Percentiles rank a stretch among this genome's conserved stretches.
Evolutionary conservation across 371 early-diverging fungal species (phyloP).

Genomic region (Mortierella sp.): DNA sequence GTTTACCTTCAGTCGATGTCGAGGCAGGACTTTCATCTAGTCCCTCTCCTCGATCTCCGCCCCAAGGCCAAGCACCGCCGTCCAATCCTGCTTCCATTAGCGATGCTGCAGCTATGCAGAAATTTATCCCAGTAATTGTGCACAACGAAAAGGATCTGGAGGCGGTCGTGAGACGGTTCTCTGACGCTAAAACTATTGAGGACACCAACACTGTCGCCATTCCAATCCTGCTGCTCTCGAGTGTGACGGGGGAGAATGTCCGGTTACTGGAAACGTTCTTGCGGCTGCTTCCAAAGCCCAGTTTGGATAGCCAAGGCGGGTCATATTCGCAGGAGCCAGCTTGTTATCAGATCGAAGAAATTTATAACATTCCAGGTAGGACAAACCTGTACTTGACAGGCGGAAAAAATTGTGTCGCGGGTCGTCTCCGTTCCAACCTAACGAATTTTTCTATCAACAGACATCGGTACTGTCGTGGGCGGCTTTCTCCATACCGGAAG

Average conservation of each 20-base stretch:
- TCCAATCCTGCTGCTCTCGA: constrained; percentile 91
- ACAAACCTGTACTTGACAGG: too few species aligned
- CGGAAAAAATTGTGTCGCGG: too few species aligned
- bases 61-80: background rate
- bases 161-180: constrained; percentile 72
- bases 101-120: constrained; percentile 2
- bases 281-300: constrained; percentile 71
- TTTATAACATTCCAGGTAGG: constrained; percentile 86
- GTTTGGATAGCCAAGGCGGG: constrained; percentile 17
- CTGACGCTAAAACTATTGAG: constrained; percentile 57
- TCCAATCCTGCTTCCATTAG: too few species aligned
- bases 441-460: constrained; percentile 59
- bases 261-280: constrained; percentile 79
- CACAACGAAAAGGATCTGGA: constrained; percentile 76
- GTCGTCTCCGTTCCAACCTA: constrained; percentile 75
- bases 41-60: background rate
- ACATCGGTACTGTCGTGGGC: constrained; percentile 67
- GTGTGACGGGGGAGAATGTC: constrained; percentile 89
- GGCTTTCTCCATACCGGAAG: constrained; percentile 66
- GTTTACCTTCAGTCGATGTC: constrained; percentile 20
- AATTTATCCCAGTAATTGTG: constrained; percentile 85
- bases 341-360: constrained; percentile 90
- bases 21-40: constrained; percentile 6
- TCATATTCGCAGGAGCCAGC: constrained; percentile 61
- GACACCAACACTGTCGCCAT: constrained; percentile 58